These are phyloP conservation scores for Daedaleopsis nitida DNA, from an alignment of 768 basidiomycete genomes.

Conservation along the genomic window DNA sequence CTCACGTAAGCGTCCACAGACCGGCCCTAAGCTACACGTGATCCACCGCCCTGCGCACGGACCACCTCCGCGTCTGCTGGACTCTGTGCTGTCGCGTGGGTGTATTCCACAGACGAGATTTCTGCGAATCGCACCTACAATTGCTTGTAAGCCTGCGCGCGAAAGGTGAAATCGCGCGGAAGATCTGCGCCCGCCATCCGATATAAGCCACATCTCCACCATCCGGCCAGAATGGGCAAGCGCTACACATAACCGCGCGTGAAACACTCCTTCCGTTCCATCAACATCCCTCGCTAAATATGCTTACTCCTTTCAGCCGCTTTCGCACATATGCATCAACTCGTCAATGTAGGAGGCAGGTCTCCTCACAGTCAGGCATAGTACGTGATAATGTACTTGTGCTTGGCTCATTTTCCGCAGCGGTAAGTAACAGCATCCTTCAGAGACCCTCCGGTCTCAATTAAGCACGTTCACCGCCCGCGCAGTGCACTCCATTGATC, in stretches of 20 bases:
- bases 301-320: too few species aligned
- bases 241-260: neutral
- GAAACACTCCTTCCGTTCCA: neutral
- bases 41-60: neutral
- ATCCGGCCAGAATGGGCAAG: neutral
- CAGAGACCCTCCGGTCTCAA: too few species aligned
- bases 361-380: too few species aligned
- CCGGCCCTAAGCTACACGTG: neutral
- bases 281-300: conserved; percentile 1
- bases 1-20: neutral
- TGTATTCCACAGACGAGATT: neutral
- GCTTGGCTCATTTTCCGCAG: too few species aligned
- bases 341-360: too few species aligned
- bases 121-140: neutral
- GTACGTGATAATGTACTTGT: too few species aligned
- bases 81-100: neutral
- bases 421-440: too few species aligned
- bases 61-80: neutral
- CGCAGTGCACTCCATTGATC: too few species aligned
- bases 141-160: neutral
- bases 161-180: neutral
- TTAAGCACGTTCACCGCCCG: too few species aligned
- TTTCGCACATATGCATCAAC: too few species aligned
- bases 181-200: neutral
- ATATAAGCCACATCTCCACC: neutral